These are phyloP conservation scores for Orbilia javanica DNA, from an alignment of 2,329 filamentous ascomycete genomes.

Conservation along the genomic window DNA sequence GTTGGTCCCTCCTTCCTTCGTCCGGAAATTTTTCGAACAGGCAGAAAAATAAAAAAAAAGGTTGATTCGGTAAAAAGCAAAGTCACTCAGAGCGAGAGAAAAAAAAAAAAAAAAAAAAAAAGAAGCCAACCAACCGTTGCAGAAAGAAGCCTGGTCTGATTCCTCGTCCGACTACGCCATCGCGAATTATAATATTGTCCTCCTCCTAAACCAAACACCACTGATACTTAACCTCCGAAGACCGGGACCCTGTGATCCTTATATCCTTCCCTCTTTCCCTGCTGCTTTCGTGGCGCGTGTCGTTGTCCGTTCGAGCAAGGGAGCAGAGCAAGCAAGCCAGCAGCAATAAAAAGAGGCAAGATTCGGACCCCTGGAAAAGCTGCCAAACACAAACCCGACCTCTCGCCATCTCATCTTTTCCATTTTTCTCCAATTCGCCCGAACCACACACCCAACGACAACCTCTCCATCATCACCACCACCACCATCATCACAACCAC, in stretches of 20 bases:
- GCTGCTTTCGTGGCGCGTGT: background rate
- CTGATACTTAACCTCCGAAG: background rate
- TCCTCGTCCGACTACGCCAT: conserved; percentile 19
- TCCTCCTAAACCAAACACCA: background rate
- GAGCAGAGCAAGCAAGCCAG: background rate
- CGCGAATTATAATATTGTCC: conserved; percentile 1
- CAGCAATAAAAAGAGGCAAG: background rate
- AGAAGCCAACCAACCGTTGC: background rate
- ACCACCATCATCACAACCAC: background rate
- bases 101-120: conserved; percentile 2
- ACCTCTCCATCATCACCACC: background rate
- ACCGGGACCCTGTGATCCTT: background rate
- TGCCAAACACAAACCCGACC: conserved; percentile 27
- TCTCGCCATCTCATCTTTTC: conserved; percentile 31
- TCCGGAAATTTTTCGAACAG: conserved; percentile 18
- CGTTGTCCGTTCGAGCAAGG: background rate
- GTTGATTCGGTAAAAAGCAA: conserved; percentile 50
- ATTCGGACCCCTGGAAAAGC: conserved; percentile 15
- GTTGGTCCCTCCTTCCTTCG: conserved; percentile 7
- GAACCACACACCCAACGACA: background rate
- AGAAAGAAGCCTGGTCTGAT: conserved; percentile 12
- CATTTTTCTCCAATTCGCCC: conserved; percentile 21
- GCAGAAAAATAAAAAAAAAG: background rate
- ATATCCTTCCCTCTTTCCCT: background rate
- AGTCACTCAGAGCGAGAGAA: conserved; percentile 9